A percentile compares a stretch with the other conserved stretches of the same genome.
Conservation (phyloP, 345 rosid species). For the Lepidium aucheri region DNA sequence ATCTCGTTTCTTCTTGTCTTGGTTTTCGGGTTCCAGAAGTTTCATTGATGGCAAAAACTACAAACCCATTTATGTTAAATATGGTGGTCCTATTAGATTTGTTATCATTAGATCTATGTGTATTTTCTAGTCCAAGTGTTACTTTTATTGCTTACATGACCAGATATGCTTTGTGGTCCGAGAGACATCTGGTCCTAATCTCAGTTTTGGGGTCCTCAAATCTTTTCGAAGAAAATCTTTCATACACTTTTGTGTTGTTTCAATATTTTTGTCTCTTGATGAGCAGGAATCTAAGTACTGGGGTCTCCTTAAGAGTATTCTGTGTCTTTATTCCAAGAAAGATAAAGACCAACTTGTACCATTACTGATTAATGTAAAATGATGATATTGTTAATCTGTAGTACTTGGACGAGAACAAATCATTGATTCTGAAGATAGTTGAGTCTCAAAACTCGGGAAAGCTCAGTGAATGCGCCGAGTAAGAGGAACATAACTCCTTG, state of each 20-base stretch:
- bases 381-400: constrained; percentile 30
- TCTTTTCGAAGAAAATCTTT: constrained; percentile 21
- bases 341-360: not conserved
- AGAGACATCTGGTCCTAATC: constrained; percentile 25
- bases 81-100: constrained; percentile 23
- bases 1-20: constrained; percentile 15
- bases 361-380: not conserved
- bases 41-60: constrained; percentile 29
- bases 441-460: constrained; percentile 98
- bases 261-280: constrained; percentile 24
- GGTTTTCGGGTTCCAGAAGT: constrained; percentile 21
- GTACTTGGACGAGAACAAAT: constrained; percentile 99
- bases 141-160: constrained; percentile 26
- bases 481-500: constrained; percentile 26
- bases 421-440: constrained; percentile 97
- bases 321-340: constrained; percentile 2
- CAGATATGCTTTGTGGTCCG: constrained; percentile 28
- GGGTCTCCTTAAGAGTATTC: constrained; percentile 11
- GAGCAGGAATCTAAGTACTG: constrained; percentile 12
- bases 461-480: constrained; percentile 95
- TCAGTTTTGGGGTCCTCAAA: constrained; percentile 23
- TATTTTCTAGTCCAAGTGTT: constrained; percentile 27
- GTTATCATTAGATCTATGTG: constrained; percentile 24
- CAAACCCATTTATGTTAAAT: constrained; percentile 24
- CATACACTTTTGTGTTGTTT: constrained; percentile 21